Conservation (phyloP, 139 green algal species). For the Chlamydomonas sphaeroides region DNA sequence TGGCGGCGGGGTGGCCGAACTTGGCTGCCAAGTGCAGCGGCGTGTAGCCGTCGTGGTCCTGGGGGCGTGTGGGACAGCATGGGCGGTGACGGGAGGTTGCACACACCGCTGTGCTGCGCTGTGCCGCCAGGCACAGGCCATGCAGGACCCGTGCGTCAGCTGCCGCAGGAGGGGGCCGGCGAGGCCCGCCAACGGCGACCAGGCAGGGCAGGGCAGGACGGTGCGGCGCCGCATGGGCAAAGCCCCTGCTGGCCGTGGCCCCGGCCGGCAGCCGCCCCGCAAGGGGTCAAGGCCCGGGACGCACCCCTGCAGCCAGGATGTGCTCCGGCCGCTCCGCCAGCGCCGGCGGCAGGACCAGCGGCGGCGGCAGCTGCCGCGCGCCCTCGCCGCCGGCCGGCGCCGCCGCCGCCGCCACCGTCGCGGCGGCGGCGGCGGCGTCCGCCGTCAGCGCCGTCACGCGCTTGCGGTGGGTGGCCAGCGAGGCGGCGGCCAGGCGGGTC, state of each 20-base stretch:
- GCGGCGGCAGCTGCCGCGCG: background rate
- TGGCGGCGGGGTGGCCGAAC: background rate
- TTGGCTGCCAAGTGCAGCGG: constrained; percentile 76
- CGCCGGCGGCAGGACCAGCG: background rate
- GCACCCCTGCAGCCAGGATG: background rate
- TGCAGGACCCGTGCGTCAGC: too few relatives aligned
- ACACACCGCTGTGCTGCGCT: too few relatives aligned
- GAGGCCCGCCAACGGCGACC: too few relatives aligned
- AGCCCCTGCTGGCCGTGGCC: too few relatives aligned
- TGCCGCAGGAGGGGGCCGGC: too few relatives aligned
- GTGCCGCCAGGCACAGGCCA: too few relatives aligned
- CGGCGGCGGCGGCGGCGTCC: background rate
- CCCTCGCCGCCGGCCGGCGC: constrained; percentile 30
- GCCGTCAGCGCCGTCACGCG: constrained; percentile 27
- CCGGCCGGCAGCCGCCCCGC: too few relatives aligned
- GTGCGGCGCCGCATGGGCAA: too few relatives aligned
- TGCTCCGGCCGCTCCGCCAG: constrained; percentile 11
- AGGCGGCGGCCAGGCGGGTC: constrained; percentile 51
- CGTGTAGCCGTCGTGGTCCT: constrained; percentile 79
- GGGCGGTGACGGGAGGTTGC: too few relatives aligned
- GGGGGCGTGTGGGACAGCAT: background rate
- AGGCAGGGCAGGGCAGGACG: too few relatives aligned
- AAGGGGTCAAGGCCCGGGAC: too few relatives aligned
- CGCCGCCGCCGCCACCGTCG: constrained; percentile 23
- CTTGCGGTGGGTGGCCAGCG: background rate